Conservation (phyloP, 306 rosid genomes). For the Prunus dulcis region DNA sequence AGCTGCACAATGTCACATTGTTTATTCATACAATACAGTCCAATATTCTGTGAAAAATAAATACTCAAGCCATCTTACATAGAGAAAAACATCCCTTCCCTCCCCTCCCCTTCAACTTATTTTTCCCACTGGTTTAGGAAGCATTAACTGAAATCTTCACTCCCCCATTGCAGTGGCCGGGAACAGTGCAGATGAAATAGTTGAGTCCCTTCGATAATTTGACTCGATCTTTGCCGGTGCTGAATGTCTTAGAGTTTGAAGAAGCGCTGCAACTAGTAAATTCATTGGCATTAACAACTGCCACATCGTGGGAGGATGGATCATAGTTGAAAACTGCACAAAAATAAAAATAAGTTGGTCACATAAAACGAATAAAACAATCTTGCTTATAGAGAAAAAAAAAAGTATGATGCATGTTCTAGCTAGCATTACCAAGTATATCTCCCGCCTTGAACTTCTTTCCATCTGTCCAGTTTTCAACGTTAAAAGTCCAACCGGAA, state of each 20-base stretch:
- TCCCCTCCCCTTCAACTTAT: not conserved
- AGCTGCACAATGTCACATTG: not conserved
- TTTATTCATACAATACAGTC: not conserved
- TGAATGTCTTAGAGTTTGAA: not conserved
- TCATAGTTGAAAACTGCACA: slow-evolving; percentile 15
- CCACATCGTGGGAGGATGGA: slow-evolving; percentile 11
- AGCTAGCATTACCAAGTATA: not conserved
- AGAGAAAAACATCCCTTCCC: not conserved
- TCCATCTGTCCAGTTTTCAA: slow-evolving; percentile 17
- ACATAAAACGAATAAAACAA: not conserved
- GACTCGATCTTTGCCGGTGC: slow-evolving; percentile 5
- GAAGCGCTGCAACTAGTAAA: slow-evolving; percentile 10
- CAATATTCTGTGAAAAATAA: not conserved
- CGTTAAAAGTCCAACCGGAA: slow-evolving; percentile 4
- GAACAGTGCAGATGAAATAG: slow-evolving; percentile 19
- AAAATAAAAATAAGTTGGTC: not conserved
- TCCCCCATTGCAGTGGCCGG: slow-evolving; percentile 16
- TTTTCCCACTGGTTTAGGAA: not conserved
- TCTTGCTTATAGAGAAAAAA: not conserved
- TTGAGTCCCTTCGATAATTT: slow-evolving; percentile 8
- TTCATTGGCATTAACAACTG: slow-evolving; percentile 3
- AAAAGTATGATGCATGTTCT: not conserved
- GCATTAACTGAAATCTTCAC: slow-evolving; percentile 13
- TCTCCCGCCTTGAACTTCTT: slow-evolving; percentile 23
- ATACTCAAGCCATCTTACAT: not conserved